phyloP scores from a whole-genome alignment of 108 stramenopile species.

The Cylindrotheca closterium region DNA sequence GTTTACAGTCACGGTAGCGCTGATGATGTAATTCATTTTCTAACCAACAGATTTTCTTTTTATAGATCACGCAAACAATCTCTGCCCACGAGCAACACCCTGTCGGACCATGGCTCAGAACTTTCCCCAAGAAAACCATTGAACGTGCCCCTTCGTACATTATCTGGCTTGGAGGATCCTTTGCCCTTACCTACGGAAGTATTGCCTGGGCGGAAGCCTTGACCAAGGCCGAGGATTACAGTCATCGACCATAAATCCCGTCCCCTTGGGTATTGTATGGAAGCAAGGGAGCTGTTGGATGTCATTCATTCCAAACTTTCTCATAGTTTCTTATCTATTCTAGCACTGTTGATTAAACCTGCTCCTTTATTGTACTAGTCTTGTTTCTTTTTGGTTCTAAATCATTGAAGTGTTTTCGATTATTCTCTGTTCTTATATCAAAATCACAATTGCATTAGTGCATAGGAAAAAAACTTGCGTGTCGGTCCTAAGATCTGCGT shows the following conservation, averaged over 20 bases:
- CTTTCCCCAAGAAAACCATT: conserved; percentile 68
- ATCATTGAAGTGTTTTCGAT: no score
- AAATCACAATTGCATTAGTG: no score
- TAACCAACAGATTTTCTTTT: background rate
- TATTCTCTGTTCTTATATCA: no score
- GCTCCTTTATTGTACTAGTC: no score
- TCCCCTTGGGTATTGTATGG: no score
- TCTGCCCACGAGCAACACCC: conserved; percentile 77
- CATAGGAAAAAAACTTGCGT: no score
- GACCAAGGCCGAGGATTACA: conserved; percentile 32
- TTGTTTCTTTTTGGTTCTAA: no score
- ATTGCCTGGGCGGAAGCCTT: conserved; percentile 18
- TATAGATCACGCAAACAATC: conserved; percentile 72
- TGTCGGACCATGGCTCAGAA: conserved; percentile 73
- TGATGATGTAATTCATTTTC: background rate
- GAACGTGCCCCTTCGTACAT: conserved; percentile 44
- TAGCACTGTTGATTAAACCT: no score
- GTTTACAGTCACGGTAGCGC: background rate
- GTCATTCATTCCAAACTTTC: no score
- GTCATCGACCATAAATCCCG: conserved; percentile 37
- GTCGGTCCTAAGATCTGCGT: no score
- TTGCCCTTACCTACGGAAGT: conserved; percentile 29
- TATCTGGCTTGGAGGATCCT: conserved; percentile 32
- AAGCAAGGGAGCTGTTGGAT: no score
- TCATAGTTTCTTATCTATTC: no score